Base-by-base conservation (phyloP, 1,284 basidiomycete genomes). In the Exobasidium rhododendri region DNA sequence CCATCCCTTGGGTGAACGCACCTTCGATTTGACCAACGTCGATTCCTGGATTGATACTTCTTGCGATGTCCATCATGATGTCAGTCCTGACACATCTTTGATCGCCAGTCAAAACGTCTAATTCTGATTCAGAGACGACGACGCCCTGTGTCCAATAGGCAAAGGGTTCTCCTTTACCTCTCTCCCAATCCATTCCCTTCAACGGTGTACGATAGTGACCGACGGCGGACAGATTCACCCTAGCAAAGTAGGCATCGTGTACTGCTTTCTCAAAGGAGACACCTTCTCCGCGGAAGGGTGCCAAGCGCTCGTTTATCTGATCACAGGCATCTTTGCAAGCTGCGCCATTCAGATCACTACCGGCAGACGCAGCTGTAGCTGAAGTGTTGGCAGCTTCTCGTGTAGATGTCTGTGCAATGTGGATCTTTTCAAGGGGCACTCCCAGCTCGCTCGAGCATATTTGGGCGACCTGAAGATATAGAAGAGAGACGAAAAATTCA, bases 1-100 rank as follows among this genome's bases (percentile, higher is more conserved):
- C 80, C 50, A 68, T 68, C 32, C 62, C 71, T 68, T 69, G 70
- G 44, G 67, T 68, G 51, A 68, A 66, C 7, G 77, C 78, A 3
- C 78, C 78, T 58, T 78, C 75, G 51, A 81, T 77, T 64, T 81
- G 80, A 10, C 80, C 80, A n/a, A 78, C 75, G 59, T 81, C 80
- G 56, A 81, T 79, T 5, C 68, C 66, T 4, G 80, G 80, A 55
- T 81, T 81, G 68, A 81, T 69, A 32, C 69, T 74, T 1, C 77
- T 69, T 2, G 80, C 80, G 4, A 81, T 75, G 56, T 80, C 80
- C 77, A 80, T 79, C 44, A 73, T 68, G 32, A 78, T 65, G 59
- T 78, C 76, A 1, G 70, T 65, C 10, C 74, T 64, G 3, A 73
- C 61, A 32, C 78, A 71, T 5, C 72, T 67, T 58, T 71, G 68